A percentile compares a stretch with the other conserved stretches of the same genome.
These are phyloP conservation scores for Butyriboletus loyo DNA, from an alignment of 768 basidiomycete genomes.

Conservation along the genomic window DNA sequence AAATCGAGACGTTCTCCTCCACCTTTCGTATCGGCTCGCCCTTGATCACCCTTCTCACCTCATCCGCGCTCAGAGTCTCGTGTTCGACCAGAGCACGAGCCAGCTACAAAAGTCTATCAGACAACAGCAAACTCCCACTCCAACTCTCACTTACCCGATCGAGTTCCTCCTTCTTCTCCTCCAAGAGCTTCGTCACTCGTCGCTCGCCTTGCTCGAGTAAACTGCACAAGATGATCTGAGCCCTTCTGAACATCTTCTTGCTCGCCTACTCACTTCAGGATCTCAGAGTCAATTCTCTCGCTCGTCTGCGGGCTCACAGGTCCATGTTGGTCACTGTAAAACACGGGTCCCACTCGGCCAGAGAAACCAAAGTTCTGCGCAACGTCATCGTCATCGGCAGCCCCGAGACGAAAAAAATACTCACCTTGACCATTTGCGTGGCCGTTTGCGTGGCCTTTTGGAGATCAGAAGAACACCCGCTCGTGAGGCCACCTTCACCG, in stretches of 20 bases:
- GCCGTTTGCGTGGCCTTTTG: conserved; percentile 76
- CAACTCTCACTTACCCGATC: conserved; percentile 52
- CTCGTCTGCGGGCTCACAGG: conserved; percentile 71
- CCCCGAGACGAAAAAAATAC: conserved; percentile 14
- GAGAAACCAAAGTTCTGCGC: conserved; percentile 76
- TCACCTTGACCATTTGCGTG: conserved; percentile 84
- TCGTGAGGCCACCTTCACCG: conserved; percentile 83
- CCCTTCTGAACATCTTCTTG: no score
- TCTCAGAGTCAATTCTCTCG: conserved; percentile 86
- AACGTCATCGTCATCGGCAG: not conserved
- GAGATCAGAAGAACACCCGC: conserved; percentile 90
- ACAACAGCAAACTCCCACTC: not conserved
- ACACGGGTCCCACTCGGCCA: conserved; percentile 76
- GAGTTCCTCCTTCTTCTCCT: conserved; percentile 67
- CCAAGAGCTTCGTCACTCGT: conserved; percentile 63
- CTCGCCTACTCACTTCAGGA: conserved; percentile 58
- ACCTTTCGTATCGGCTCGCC: conserved; percentile 80
- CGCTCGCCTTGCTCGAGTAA: conserved; percentile 68
- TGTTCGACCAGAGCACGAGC: conserved; percentile 91
- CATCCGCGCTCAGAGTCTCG: conserved; percentile 85
- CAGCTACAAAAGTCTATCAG: conserved; percentile 47
- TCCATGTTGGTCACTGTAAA: conserved; percentile 69
- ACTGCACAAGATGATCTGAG: conserved; percentile 28
- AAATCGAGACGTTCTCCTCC: no score
- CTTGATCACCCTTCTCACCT: conserved; percentile 81